Evolutionary conservation across 805 yeast species (phyloP).

Genomic region (Pichia paraexigua): DNA sequence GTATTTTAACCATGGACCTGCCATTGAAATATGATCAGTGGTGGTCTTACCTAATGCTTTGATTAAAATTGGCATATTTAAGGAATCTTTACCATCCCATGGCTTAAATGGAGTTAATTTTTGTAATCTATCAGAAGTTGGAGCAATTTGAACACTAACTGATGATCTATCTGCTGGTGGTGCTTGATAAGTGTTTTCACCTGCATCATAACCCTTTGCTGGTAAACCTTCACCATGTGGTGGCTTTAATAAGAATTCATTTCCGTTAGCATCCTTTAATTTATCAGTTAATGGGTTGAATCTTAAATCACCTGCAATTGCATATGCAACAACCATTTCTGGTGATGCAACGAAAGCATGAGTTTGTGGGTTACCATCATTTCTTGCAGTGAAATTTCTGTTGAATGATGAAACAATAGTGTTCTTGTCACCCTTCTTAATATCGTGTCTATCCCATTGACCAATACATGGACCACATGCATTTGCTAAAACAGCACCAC

Average conservation of each 20-base stretch:
- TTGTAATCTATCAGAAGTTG: slow-evolving; percentile 95
- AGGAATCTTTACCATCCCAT: slow-evolving; percentile 95
- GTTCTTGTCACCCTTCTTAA: slow-evolving; percentile 54
- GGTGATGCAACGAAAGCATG: slow-evolving; percentile 99
- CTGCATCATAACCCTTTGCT: slow-evolving; percentile 48
- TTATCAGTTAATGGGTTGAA: slow-evolving; percentile 88
- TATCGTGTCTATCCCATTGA: slow-evolving; percentile 94
- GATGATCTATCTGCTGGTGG: slow-evolving; percentile 82
- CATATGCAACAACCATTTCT: slow-evolving; percentile 94
- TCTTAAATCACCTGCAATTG: slow-evolving; percentile 85
- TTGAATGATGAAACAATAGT: slow-evolving; percentile 95
- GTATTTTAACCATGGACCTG: slow-evolving; percentile 99
- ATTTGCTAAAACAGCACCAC: slow-evolving; percentile 89
- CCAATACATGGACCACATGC: slow-evolving; percentile 99
- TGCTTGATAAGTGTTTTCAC: slow-evolving; percentile 89
- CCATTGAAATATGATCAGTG: slow-evolving; percentile 99
- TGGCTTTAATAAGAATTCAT: slow-evolving; percentile 67
- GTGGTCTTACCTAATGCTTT: slow-evolving; percentile 97
- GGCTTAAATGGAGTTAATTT: slow-evolving; percentile 86
- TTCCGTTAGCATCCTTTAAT: slow-evolving; percentile 64
- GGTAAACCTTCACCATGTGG: slow-evolving; percentile 86
- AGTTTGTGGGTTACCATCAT: slow-evolving; percentile 96
- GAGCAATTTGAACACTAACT: slow-evolving; percentile 70
- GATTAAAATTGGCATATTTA: slow-evolving; percentile 84
- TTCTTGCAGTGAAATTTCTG: slow-evolving; percentile 96